Conservation (phyloP, 345 rosid species). For the Gossypium turneri region DNA sequence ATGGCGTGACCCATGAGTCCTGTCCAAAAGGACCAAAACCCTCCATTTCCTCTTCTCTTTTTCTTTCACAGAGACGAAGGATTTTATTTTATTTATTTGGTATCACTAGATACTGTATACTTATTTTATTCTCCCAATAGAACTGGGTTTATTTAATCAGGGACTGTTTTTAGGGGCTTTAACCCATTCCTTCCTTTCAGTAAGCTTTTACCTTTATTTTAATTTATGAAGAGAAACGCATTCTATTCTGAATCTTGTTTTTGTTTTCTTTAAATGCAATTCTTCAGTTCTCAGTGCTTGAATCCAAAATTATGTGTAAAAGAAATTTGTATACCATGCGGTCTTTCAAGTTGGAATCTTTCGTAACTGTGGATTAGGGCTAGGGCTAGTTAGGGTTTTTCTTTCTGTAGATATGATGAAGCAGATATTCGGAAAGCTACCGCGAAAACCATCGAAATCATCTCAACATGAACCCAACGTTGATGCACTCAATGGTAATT, state of each 20-base stretch:
- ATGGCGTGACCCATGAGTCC: too few relatives aligned
- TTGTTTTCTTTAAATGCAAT: not conserved
- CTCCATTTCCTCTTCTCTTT: too few relatives aligned
- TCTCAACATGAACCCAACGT: constrained; percentile 43
- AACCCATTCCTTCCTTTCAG: not conserved
- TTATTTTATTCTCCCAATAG: too few relatives aligned
- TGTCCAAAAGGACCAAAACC: too few relatives aligned
- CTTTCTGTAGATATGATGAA: constrained; percentile 53
- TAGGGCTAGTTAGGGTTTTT: not conserved
- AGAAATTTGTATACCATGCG: constrained; percentile 17
- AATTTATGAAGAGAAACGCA: not conserved
- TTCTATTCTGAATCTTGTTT: not conserved
- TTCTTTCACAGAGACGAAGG: too few relatives aligned
- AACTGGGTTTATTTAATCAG: too few relatives aligned
- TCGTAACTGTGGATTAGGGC: constrained; percentile 18
- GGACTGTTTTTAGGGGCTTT: too few relatives aligned
- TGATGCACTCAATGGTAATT: constrained; percentile 33
- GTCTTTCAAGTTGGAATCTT: constrained; percentile 12
- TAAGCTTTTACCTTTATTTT: not conserved
- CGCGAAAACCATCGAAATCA: constrained; percentile 62
- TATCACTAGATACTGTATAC: too few relatives aligned
- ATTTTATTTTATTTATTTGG: too few relatives aligned
- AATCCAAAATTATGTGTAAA: not conserved
- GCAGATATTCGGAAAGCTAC: constrained; percentile 73
- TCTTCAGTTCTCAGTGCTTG: constrained; percentile 5